A percentile compares a stretch with the other conserved stretches of the same genome.
Conservation (phyloP, 768 basidiomycete species). For the Kondoa malvinella region DNA sequence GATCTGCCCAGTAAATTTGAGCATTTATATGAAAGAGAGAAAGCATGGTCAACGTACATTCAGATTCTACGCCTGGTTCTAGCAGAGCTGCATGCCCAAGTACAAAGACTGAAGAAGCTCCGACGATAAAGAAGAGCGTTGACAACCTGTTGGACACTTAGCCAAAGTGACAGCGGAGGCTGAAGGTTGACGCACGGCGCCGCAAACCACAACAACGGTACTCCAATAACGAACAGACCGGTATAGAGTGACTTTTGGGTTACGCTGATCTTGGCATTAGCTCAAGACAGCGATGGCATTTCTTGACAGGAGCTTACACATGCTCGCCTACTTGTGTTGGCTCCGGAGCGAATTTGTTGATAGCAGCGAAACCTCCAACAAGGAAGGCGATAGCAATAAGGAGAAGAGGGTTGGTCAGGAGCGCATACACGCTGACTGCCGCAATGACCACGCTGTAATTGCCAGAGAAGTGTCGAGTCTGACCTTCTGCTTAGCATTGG, state of each 20-base stretch:
- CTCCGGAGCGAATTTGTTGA: slow-evolving; percentile 81
- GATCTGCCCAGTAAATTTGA: neutral
- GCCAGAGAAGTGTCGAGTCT: slow-evolving; percentile 8
- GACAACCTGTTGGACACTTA: slow-evolving; percentile 24
- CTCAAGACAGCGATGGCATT: neutral
- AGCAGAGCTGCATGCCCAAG: slow-evolving; percentile 69
- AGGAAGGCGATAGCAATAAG: slow-evolving; percentile 71
- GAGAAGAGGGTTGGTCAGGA: slow-evolving; percentile 39
- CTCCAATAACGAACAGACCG: slow-evolving; percentile 74
- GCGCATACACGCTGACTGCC: slow-evolving; percentile 59
- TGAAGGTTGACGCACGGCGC: slow-evolving; percentile 24
- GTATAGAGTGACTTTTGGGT: slow-evolving; percentile 83
- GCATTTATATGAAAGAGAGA: neutral
- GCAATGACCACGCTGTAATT: slow-evolving; percentile 46
- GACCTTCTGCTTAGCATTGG: neutral
- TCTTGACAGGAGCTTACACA: slow-evolving; percentile 28
- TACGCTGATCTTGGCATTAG: slow-evolving; percentile 31
- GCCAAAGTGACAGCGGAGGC: neutral
- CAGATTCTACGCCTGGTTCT: slow-evolving; percentile 88
- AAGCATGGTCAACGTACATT: slow-evolving; percentile 34
- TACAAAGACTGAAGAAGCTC: slow-evolving; percentile 67
- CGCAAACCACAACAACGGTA: slow-evolving; percentile 59
- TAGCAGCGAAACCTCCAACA: slow-evolving; percentile 74
- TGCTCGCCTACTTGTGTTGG: slow-evolving; percentile 66
- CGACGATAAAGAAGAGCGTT: slow-evolving; percentile 87